Conservation (phyloP, 2,329 filamentous ascomycete genomes). For the Tricladium varicosporioides region DNA sequence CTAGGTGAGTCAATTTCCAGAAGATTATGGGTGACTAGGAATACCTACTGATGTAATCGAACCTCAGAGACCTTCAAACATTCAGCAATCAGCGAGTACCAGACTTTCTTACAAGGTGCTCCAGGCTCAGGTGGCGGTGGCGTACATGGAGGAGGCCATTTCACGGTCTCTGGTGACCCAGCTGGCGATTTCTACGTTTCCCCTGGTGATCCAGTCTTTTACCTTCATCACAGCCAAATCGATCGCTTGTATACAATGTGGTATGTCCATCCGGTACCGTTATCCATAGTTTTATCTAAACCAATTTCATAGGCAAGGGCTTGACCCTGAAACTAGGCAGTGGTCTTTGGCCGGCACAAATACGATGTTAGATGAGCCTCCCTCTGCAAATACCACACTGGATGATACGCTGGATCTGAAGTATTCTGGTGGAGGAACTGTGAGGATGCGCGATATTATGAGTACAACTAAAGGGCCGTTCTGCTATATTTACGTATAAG, state of each 20-base stretch:
- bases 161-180: constrained; percentile 42
- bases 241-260: constrained; percentile 29
- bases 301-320: constrained; percentile 4
- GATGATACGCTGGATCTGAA: constrained; percentile 3
- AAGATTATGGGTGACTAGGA: background rate
- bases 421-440: constrained; percentile 6
- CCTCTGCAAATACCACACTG: constrained; percentile 28
- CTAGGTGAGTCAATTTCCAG: background rate
- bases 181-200: constrained; percentile 43
- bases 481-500: constrained; percentile 13
- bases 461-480: constrained; percentile 13
- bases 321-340: constrained; percentile 31
- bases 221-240: constrained; percentile 44
- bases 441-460: constrained; percentile 11
- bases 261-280: background rate
- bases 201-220: constrained; percentile 45
- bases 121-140: background rate
- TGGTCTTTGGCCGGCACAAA: constrained; percentile 36
- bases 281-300: background rate
- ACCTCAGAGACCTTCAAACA: background rate
- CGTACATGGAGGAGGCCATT: constrained; percentile 35
- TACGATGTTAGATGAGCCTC: constrained; percentile 39
- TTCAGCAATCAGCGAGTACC: background rate
- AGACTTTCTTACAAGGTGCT: background rate
- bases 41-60: background rate